phyloP scores from a whole-genome alignment of 129 eudicot species.

The Chrysanthemum makinoi region DNA sequence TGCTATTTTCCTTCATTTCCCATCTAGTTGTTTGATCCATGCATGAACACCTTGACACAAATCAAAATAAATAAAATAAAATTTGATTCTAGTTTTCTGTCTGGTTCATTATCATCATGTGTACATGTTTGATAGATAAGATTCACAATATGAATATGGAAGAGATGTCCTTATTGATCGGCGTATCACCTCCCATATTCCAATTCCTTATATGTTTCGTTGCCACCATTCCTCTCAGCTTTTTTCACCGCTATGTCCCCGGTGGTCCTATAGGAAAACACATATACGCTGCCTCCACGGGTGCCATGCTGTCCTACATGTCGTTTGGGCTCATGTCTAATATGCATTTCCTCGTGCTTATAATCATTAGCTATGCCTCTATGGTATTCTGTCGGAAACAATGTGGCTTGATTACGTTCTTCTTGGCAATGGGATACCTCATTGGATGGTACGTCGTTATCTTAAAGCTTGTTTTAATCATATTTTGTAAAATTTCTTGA shows the following conservation, averaged over 20 bases:
- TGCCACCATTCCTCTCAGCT: constrained; percentile 74
- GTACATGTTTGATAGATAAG: constrained; percentile 23
- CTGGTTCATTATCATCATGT: not conserved
- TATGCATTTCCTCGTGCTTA: constrained; percentile 71
- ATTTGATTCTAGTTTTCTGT: not conserved
- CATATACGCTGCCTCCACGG: constrained; percentile 68
- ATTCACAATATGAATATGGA: constrained; percentile 56
- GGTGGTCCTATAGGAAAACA: constrained; percentile 69
- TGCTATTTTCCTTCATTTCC: not conserved
- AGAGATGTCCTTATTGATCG: constrained; percentile 71
- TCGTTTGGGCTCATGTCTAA: constrained; percentile 84
- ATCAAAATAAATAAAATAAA: not conserved
- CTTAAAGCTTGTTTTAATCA: constrained; percentile 4
- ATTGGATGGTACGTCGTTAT: constrained; percentile 64
- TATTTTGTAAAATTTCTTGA: not conserved
- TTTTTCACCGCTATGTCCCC: constrained; percentile 68
- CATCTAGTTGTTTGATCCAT: constrained; percentile 12
- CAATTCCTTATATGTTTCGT: constrained; percentile 73
- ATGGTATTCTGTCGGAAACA: constrained; percentile 58
- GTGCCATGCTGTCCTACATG: constrained; percentile 59
- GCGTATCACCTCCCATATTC: constrained; percentile 73
- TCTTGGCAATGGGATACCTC: constrained; percentile 78
- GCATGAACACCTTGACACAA: not conserved
- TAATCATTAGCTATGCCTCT: constrained; percentile 56
- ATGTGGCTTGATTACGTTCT: constrained; percentile 72